Conservation (phyloP, 2,329 filamentous ascomycete genomes). For the Sporothrix brunneoviolacea region DNA sequence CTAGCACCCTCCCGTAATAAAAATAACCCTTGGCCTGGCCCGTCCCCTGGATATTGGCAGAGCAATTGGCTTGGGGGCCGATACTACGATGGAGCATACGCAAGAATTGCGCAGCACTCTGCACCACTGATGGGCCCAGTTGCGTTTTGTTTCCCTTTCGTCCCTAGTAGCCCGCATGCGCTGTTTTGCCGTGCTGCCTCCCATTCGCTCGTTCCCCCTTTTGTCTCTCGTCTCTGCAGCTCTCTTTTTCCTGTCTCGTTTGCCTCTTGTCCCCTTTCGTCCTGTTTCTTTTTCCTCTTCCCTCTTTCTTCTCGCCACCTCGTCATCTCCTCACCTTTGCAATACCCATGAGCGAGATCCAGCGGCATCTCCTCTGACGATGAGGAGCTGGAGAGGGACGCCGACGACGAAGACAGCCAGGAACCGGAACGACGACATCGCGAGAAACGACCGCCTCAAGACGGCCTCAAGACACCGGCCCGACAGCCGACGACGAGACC, state of each 20-base stretch:
- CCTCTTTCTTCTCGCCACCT: conserved; percentile 10
- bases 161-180: neutral
- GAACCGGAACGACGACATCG: neutral
- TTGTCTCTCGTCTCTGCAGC: conserved; percentile 23
- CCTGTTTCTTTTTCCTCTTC: conserved; percentile 9
- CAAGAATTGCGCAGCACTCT: neutral
- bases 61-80: too few relatives aligned
- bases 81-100: too few relatives aligned
- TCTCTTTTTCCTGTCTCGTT: conserved; percentile 29
- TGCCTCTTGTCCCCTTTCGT: too few relatives aligned
- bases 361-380: conserved; percentile 14
- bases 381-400: conserved; percentile 16
- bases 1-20: conserved; percentile 9
- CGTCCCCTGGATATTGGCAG: too few relatives aligned
- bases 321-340: neutral
- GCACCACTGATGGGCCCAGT: neutral
- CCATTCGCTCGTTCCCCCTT: conserved; percentile 26
- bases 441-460: neutral
- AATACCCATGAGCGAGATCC: conserved; percentile 12
- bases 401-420: conserved; percentile 5
- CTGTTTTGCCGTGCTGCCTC: conserved; percentile 23
- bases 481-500: neutral
- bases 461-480: too few relatives aligned
- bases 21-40: conserved; percentile 4
- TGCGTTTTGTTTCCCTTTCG: conserved; percentile 3